Conservation (phyloP, 805 yeast genomes). For the Sugiyamaella qingdaonensis region DNA sequence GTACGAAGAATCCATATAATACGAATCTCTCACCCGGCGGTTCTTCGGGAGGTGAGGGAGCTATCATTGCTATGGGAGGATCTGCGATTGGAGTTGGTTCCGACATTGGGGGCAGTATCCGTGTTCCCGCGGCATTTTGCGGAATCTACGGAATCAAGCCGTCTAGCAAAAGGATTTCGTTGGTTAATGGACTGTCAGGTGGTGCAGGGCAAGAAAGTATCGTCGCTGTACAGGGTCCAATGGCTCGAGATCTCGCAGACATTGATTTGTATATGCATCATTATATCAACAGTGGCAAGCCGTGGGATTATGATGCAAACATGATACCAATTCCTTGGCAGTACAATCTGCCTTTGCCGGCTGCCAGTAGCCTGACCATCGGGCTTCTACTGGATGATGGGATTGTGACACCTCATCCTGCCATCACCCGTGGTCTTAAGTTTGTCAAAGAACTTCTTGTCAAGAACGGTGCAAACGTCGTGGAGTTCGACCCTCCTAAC, state of each 20-base stretch:
- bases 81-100: conserved; percentile 50
- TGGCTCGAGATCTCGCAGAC: conserved; percentile 2
- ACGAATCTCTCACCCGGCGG: conserved; percentile 46
- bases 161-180: conserved; percentile 40
- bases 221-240: conserved; percentile 41
- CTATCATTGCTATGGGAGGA: conserved; percentile 41
- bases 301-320: conserved; percentile 4
- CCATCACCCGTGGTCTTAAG: conserved; percentile 44
- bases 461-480: conserved; percentile 9
- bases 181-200: conserved; percentile 33
- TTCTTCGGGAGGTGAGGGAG: conserved; percentile 54
- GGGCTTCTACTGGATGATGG: conserved; percentile 37
- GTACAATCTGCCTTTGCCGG: conserved; percentile 31
- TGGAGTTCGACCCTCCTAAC: conserved; percentile 26
- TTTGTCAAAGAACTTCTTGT: conserved; percentile 25
- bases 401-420: conserved; percentile 47
- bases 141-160: conserved; percentile 48
- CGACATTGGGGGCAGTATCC: conserved; percentile 51
- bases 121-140: conserved; percentile 45
- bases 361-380: background rate
- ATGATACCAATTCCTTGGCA: conserved; percentile 16
- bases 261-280: conserved; percentile 5
- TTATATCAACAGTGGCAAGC: background rate
- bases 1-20: conserved; percentile 45
- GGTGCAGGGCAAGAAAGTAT: conserved; percentile 37